Conservation (phyloP, 768 basidiomycete genomes). For the Lactarius hengduanensis region DNA sequence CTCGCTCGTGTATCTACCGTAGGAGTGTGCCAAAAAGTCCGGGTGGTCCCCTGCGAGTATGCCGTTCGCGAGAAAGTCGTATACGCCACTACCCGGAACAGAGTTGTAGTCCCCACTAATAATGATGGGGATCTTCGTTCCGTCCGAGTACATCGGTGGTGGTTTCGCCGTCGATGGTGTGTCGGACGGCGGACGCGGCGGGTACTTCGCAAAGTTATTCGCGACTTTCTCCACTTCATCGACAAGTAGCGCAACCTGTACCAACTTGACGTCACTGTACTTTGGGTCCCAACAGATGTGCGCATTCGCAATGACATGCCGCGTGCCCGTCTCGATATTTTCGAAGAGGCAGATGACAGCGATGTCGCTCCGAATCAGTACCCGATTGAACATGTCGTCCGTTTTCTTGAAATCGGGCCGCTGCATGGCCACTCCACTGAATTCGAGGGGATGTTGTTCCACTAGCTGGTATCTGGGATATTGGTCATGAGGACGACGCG, state of each 20-base stretch:
- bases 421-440: conserved; percentile 89
- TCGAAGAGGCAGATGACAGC: conserved; percentile 87
- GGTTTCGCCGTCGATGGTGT: conserved; percentile 44
- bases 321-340: conserved; percentile 80
- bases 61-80: conserved; percentile 84
- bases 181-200: conserved; percentile 52
- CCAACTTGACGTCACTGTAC: conserved; percentile 95
- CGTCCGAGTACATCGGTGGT: conserved; percentile 75
- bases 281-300: conserved; percentile 94
- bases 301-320: conserved; percentile 84
- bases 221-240: conserved; percentile 93
- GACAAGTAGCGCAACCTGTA: conserved; percentile 88
- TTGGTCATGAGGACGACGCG: not conserved
- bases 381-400: conserved; percentile 99
- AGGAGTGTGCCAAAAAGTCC: conserved; percentile 90
- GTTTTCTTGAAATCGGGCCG: conserved; percentile 94
- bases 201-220: conserved; percentile 78
- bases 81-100: conserved; percentile 80
- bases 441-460: conserved; percentile 92
- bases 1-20: conserved; percentile 90
- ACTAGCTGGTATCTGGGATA: conserved; percentile 78
- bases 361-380: conserved; percentile 92
- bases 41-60: conserved; percentile 68
- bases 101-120: conserved; percentile 98
- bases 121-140: conserved; percentile 85